Conservation (phyloP, 2,329 filamentous ascomycete genomes). For the Aspergillus tamarii region DNA sequence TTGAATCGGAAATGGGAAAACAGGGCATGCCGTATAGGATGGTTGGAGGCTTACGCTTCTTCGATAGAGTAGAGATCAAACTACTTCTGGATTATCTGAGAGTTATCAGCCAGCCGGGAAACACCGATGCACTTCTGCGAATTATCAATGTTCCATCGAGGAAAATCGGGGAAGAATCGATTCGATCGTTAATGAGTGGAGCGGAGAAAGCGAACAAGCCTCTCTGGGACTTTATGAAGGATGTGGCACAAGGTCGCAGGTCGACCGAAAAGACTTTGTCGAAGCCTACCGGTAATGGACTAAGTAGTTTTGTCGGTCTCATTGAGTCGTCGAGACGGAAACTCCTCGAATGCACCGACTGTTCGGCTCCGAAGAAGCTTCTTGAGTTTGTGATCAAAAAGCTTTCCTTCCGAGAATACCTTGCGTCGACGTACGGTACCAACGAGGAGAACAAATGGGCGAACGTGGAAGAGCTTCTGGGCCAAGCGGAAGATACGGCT, state of each 20-base stretch:
- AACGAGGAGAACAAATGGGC: conserved; percentile 80
- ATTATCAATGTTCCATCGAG: conserved; percentile 84
- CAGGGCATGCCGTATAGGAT: conserved; percentile 86
- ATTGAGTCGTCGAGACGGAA: conserved; percentile 62
- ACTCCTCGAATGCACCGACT: conserved; percentile 49
- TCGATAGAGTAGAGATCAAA: conserved; percentile 88
- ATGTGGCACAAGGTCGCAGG: conserved; percentile 56
- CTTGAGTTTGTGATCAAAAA: conserved; percentile 64
- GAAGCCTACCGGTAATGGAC: conserved; percentile 58
- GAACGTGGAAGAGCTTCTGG: conserved; percentile 87
- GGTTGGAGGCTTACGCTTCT: conserved; percentile 90
- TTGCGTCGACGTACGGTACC: conserved; percentile 71
- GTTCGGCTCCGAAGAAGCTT: conserved; percentile 49
- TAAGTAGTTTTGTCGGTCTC: conserved; percentile 62
- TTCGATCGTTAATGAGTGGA: conserved; percentile 74
- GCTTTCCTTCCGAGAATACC: conserved; percentile 72
- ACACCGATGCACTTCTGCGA: conserved; percentile 81
- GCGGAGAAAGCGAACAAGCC: conserved; percentile 70
- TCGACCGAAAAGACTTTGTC: conserved; percentile 59
- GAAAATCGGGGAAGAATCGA: conserved; percentile 77
- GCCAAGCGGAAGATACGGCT: conserved; percentile 73
- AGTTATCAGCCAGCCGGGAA: conserved; percentile 79
- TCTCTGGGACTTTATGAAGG: conserved; percentile 75
- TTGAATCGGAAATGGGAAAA: conserved; percentile 80
- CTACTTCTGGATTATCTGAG: conserved; percentile 84